Evolutionary conservation across 2,329 filamentous ascomycete species (phyloP), one percentile per base, ranked within the genome.

Genomic region (Fusarium euwallaceae): DNA sequence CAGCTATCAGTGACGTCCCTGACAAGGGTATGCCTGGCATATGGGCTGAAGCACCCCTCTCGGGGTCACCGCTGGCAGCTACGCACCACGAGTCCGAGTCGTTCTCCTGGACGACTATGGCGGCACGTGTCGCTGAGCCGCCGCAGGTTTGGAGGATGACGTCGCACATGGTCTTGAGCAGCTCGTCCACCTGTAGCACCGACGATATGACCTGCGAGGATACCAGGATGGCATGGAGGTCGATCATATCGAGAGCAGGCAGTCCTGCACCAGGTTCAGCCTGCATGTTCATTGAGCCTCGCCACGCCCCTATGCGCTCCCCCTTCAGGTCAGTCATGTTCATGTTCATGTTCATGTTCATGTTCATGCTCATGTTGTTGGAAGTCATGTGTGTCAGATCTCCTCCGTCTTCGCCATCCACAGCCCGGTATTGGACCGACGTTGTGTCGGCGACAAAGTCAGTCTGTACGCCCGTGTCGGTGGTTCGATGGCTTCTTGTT

Each of bases 151-250:
- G 92, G 29, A 95, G 82, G 59, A 95, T 94, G 71, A 95, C 94
- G 71, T 94, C 91, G 76, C 93, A 94, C 91, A 96, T 94, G 48
- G 93, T 95, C 78, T 92, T 92, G 70, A 95, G 87, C 5, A 96
- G 87, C 76, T 92, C 89, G 73, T 95, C 93, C 14, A 95, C 90
- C 73, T 93, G 89, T 12, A 96, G 83, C 61, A 95, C 92, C 17
- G 93, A 95, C 6, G 93, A 95, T 51, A 96, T 92, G 51, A 95
- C 89, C 79, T 95, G 94, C 11, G 92, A 95, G 4, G 92, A 94
- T 76, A 94, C 91, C 16, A 96, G 86, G 68, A 96, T 95, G 27
- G 92, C 92, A 48, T 94, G 92, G 71, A 95, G 82, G 81, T 95
- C 94, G 79, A 96, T 92, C 92, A 96, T 95, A 83, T 96, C 94